Conservation (phyloP, 768 basidiomycete genomes). For the Mrakia frigida region DNA sequence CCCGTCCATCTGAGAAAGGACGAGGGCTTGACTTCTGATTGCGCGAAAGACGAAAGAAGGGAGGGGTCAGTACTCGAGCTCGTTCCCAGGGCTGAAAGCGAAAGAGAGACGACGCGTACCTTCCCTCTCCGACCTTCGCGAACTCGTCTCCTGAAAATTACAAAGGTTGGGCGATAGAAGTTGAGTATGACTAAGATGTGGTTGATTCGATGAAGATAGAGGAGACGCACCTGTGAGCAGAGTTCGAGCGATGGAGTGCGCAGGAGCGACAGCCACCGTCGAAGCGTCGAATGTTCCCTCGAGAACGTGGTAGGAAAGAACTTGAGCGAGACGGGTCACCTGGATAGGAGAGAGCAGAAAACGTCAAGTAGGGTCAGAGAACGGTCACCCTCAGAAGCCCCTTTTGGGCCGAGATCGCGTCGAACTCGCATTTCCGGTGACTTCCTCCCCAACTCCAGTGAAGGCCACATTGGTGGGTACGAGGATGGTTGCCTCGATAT, state of each 20-base stretch:
- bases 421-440: slow-evolving; percentile 3
- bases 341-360: too few relatives aligned
- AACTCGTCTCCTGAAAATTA: background rate
- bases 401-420: background rate
- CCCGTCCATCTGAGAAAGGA: slow-evolving; percentile 36
- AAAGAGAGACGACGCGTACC: background rate
- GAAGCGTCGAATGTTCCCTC: background rate
- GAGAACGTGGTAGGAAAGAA: slow-evolving; percentile 15
- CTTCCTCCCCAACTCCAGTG: background rate
- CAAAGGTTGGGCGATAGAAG: background rate
- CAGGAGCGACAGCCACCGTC: background rate
- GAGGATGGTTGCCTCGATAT: slow-evolving; percentile 49
- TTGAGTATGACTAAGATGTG: too few relatives aligned
- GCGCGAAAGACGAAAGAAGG: background rate
- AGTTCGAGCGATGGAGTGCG: slow-evolving; percentile 7
- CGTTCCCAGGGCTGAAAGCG: too few relatives aligned
- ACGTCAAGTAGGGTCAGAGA: background rate
- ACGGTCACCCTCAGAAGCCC: too few relatives aligned
- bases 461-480: slow-evolving; percentile 7
- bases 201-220: background rate
- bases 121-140: background rate
- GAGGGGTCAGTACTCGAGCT: background rate
- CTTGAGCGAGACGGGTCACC: slow-evolving; percentile 9
- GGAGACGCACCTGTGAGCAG: slow-evolving; percentile 35
- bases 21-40: slow-evolving; percentile 53